Base-by-base conservation (phyloP, 768 basidiomycete species). In the Leccinum aurantiacum region DNA sequence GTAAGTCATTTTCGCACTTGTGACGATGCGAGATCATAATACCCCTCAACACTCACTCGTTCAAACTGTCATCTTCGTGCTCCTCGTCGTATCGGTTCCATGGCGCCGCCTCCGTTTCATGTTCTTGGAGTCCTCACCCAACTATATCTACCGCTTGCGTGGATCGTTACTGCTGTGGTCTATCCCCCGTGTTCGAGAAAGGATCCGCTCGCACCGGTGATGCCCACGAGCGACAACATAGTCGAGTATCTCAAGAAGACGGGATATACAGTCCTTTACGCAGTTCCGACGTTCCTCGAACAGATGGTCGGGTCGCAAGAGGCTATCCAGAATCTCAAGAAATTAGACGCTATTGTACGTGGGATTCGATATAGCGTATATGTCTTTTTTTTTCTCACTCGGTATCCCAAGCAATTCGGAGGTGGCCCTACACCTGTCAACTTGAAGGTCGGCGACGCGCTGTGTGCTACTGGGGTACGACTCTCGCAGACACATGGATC, bases 271-370 rank as follows among this genome's bases (percentile, higher is more conserved):
- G 56, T 60, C 2, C 55, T 81, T 2, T 64, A 77, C 35, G 73
- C 67, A 0, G 75, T 80, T 17, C 80, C 81, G 1, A 48, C 75
- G 0, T 67, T 82, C 9, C 56, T 82, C 3, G 73, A 80, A 46
- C 63, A 69, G 29, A 79, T 79, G 76, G 70, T 62, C 2, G 38
- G 52, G 1, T 73, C 72, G 1, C 47, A 65, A 0, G 68, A 67
- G 4, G 63, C 69, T 1, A 31, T 76, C 3, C 63, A 2, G 31
- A 37, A 65, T 6, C 55, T 79, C 17, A 67, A 63, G 46, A 63
- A 59, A 6, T 15, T 77, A 1, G 35, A 33, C 31, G 11, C 31
- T 4, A 4, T 33, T 5, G 31, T 33, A 33, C 31, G 31, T 33
- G 14, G 35, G 35, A 14, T 14, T 14, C 35, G 35, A 35, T 35